Evolutionary conservation across 140 eudicot genomes (phyloP).

Genomic region (Ambrosia hybrid): DNA sequence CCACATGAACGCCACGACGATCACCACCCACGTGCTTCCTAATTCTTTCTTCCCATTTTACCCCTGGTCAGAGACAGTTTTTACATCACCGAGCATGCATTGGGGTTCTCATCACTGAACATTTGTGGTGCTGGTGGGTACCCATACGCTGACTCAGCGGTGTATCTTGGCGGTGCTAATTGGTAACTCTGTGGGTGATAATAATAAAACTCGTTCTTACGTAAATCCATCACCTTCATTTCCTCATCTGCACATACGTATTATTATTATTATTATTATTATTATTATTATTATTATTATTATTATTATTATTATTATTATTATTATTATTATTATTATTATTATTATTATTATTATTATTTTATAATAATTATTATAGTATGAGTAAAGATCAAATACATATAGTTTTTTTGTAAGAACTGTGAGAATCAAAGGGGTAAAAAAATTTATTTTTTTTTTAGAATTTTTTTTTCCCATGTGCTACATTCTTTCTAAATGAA

Average conservation of each 20-base stretch:
- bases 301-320: no score
- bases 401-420: no score
- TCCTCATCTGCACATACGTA: constrained; percentile 40
- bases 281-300: no score
- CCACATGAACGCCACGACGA: constrained; percentile 64
- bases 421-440: no score
- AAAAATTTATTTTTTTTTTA: no score
- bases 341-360: no score
- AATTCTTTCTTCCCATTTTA: constrained; percentile 22
- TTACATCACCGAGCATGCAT: constrained; percentile 88
- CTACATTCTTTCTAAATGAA: no score
- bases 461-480: no score
- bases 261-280: no score
- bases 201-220: constrained; percentile 59
- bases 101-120: constrained; percentile 98
- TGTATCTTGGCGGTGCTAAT: constrained; percentile 54
- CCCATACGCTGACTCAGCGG: constrained; percentile 52
- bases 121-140: constrained; percentile 76
- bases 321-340: no score
- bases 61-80: constrained; percentile 29
- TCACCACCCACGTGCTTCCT: constrained; percentile 22
- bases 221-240: constrained; percentile 46
- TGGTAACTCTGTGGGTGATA: constrained; percentile 53
- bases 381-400: no score
- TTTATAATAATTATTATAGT: no score